phyloP scores from a whole-genome alignment of 176 grass and related monocot species.

The Ananas comosus region DNA sequence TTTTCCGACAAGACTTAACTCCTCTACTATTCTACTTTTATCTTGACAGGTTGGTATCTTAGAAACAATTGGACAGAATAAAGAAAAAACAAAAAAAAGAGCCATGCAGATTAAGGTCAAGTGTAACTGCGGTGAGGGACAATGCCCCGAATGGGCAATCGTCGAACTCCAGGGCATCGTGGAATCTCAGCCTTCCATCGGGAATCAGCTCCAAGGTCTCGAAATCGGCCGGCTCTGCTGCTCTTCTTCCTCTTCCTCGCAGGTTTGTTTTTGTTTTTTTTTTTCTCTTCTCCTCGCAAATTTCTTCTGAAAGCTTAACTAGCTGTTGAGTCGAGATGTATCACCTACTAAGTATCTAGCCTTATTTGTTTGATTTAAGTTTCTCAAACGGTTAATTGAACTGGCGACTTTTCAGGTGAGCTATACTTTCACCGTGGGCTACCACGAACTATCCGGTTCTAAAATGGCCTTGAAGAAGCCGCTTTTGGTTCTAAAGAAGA shows the following conservation, averaged over 20 bases:
- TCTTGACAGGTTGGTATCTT: no score
- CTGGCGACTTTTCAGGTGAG: constrained; percentile 23
- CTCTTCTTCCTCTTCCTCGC: constrained; percentile 41
- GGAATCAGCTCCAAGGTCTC: constrained; percentile 52
- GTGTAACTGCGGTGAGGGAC: constrained; percentile 47
- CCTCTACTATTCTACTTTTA: no score
- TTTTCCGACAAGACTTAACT: no score
- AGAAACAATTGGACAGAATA: no score
- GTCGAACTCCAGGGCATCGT: constrained; percentile 87
- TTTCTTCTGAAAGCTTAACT: not conserved
- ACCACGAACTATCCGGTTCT: constrained; percentile 81
- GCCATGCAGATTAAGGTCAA: constrained; percentile 68
- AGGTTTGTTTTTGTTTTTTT: constrained; percentile 16
- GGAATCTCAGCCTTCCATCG: constrained; percentile 45
- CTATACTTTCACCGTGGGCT: constrained; percentile 77
- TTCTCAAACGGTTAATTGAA: not conserved
- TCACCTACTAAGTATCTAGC: not conserved
- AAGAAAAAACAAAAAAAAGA: not conserved
- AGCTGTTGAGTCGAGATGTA: not conserved
- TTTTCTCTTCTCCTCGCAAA: not conserved
- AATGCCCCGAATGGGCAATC: constrained; percentile 74
- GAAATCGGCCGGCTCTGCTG: constrained; percentile 79
- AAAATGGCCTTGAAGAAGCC: constrained; percentile 79
- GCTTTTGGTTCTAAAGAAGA: constrained; percentile 63
- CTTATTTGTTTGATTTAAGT: not conserved